phyloP scores from a whole-genome alignment of 768 basidiomycete genomes.

The Suillus subalutaceus region DNA sequence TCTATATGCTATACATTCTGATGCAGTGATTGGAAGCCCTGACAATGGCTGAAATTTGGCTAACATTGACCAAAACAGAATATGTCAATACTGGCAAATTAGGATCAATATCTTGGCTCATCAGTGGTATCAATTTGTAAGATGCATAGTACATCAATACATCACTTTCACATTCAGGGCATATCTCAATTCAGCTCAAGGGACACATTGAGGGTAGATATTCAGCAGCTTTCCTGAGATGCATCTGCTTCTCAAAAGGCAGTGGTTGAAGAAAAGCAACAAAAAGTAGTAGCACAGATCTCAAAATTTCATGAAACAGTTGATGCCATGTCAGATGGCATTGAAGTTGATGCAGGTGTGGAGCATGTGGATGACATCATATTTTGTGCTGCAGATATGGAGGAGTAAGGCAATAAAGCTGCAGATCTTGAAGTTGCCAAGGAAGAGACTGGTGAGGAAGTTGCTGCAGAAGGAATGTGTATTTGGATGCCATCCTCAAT shows the following conservation, averaged over 20 bases:
- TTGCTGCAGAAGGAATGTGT: slow-evolving; percentile 4
- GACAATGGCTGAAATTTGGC: not conserved
- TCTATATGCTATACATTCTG: too few species aligned
- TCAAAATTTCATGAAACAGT: not conserved
- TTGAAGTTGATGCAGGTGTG: not conserved
- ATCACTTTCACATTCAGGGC: too few species aligned
- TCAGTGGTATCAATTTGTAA: slow-evolving; percentile 9
- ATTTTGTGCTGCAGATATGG: not conserved
- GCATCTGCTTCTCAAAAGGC: slow-evolving; percentile 4
- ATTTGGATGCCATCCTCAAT: slow-evolving; percentile 13
- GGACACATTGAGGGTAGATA: slow-evolving; percentile 9
- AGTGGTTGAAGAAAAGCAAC: not conserved
- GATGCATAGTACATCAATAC: slow-evolving; percentile 8
- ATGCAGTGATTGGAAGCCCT: slow-evolving; percentile 1
- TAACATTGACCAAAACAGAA: not conserved
- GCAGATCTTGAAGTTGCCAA: not conserved
- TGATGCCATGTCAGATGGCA: not conserved
- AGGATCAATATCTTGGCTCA: slow-evolving; percentile 9
- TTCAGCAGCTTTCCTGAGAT: slow-evolving; percentile 5
- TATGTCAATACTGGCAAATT: not conserved
- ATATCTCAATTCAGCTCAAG: too few species aligned
- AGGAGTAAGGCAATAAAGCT: not conserved
- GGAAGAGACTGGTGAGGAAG: not conserved
- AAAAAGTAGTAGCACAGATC: not conserved
- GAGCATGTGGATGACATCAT: not conserved